Evolutionary conservation across 1,284 basidiomycete species (phyloP).

Genomic region (Cutaneotrichosporon cutaneum): DNA sequence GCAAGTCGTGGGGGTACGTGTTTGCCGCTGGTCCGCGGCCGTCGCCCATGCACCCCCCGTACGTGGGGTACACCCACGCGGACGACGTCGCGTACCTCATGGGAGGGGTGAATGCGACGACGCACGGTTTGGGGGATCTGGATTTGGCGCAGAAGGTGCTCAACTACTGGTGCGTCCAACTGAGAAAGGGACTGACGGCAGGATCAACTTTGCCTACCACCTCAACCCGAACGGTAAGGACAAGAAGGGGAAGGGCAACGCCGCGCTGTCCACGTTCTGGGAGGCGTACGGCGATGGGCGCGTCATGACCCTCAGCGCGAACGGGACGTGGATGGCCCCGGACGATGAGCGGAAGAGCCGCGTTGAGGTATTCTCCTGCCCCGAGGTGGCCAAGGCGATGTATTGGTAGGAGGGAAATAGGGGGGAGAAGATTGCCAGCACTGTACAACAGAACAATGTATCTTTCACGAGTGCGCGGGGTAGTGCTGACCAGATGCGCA

Average conservation of each 20-base stretch:
- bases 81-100: conserved; percentile 37
- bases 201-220: conserved; percentile 50
- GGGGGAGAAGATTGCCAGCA: too few relatives aligned
- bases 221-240: conserved; percentile 8
- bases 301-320: neutral
- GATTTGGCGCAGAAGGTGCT: conserved; percentile 32
- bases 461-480: too few relatives aligned
- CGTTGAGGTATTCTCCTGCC: neutral
- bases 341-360: neutral
- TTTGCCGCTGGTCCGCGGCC: neutral
- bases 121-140: conserved; percentile 29
- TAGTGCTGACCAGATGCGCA: too few relatives aligned
- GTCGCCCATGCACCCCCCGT: neutral
- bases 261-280: neutral
- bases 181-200: conserved; percentile 9
- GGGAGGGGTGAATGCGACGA: conserved; percentile 18
- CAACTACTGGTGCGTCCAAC: conserved; percentile 41
- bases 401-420: neutral
- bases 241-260: neutral
- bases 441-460: neutral
- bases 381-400: neutral
- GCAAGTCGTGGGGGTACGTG: conserved; percentile 38
- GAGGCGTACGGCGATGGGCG: neutral
- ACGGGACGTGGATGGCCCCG: neutral
- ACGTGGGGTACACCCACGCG: conserved; percentile 20